phyloP scores from a whole-genome alignment of 768 basidiomycete species.

The Sutorius australiensis region DNA sequence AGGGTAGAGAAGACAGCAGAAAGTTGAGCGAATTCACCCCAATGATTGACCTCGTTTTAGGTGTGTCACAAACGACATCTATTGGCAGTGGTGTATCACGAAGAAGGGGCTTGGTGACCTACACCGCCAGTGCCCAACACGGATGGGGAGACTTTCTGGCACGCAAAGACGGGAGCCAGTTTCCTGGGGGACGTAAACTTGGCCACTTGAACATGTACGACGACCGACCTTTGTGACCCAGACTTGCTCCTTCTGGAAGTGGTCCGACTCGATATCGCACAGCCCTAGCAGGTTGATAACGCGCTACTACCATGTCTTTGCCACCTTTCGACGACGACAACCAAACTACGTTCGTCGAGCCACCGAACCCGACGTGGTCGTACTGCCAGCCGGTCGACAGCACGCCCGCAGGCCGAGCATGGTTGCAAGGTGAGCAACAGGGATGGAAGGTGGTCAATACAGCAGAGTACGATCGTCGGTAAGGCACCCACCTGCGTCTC shows the following conservation, averaged over 20 bases:
- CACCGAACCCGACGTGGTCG: slow-evolving; percentile 32
- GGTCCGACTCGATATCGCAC: too few species aligned
- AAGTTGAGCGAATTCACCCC: neutral
- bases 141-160: too few species aligned
- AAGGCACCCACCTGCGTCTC: neutral
- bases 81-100: too few species aligned
- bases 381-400: slow-evolving; percentile 29
- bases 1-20: neutral
- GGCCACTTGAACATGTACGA: too few species aligned
- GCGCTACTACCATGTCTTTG: slow-evolving; percentile 21
- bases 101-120: too few species aligned
- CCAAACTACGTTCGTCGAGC: slow-evolving; percentile 24
- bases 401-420: slow-evolving; percentile 28
- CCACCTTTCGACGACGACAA: slow-evolving; percentile 24
- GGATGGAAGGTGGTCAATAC: slow-evolving; percentile 36
- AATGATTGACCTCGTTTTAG: neutral
- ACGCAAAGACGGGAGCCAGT: too few species aligned
- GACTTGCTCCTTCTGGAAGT: too few species aligned
- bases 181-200: too few species aligned
- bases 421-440: slow-evolving; percentile 33
- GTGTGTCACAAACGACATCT: neutral
- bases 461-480: slow-evolving; percentile 27
- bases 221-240: too few species aligned
- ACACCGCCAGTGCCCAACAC: too few species aligned
- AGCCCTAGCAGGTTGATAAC: too few species aligned